These are phyloP conservation scores for Solanum hybrid DNA, from an alignment of 305 asterid genomes.

Conservation along the genomic window DNA sequence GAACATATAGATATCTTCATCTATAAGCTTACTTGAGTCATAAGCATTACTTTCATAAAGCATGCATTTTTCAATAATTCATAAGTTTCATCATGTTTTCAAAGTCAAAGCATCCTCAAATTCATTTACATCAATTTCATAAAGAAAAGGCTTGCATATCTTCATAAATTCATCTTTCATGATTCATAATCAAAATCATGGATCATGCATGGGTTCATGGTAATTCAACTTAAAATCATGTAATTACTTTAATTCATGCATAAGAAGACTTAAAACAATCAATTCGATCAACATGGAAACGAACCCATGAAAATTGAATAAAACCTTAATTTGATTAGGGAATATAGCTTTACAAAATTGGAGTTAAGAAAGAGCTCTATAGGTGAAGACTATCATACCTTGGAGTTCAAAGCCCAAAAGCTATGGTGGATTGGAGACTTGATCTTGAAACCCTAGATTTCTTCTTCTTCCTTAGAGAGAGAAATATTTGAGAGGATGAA, in stretches of 20 bases:
- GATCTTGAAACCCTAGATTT: background rate
- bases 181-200: background rate
- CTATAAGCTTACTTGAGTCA: background rate
- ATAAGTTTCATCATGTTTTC: background rate
- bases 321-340: background rate
- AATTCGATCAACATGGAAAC: background rate
- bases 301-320: background rate
- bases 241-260: background rate
- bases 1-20: background rate
- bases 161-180: background rate
- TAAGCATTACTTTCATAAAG: background rate
- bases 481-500: background rate
- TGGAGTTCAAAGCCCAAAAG: background rate
- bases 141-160: background rate
- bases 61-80: background rate
- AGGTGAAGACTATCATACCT: background rate
- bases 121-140: background rate
- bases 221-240: background rate
- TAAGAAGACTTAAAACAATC: background rate
- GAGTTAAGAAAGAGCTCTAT: background rate
- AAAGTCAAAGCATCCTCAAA: background rate
- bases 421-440: background rate
- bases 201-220: background rate
- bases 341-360: background rate
- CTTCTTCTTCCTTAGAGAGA: background rate